phyloP scores from a whole-genome alignment of 2,329 filamentous ascomycete species.

The Trichophyton verrucosum region DNA sequence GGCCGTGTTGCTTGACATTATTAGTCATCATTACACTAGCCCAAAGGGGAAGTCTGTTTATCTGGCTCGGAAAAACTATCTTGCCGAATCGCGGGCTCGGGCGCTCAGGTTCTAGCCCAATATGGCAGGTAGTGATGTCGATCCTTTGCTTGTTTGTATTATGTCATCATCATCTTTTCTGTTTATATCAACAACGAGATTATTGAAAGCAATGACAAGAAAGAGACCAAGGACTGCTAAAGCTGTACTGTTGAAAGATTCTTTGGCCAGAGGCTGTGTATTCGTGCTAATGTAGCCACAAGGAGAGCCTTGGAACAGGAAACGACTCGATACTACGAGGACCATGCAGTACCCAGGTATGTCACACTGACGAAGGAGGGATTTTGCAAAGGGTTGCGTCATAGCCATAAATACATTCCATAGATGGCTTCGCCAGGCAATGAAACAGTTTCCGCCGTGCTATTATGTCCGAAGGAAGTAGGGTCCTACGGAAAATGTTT shows the following conservation, averaged over 20 bases:
- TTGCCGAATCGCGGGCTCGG: background rate
- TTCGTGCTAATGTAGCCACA: no score
- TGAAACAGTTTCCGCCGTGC: background rate
- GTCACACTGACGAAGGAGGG: background rate
- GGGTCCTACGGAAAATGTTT: background rate
- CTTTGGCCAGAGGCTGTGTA: no score
- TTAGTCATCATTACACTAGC: background rate
- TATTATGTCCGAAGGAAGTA: background rate
- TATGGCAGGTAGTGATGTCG: background rate
- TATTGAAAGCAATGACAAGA: background rate
- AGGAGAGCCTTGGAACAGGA: no score
- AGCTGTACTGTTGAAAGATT: no score
- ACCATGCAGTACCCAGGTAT: background rate
- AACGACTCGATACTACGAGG: background rate
- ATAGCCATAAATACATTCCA: background rate
- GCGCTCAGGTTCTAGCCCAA: background rate
- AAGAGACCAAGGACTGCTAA: no score
- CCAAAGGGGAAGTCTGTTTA: slow-evolving; percentile 3
- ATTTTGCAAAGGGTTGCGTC: background rate
- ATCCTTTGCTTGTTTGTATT: background rate
- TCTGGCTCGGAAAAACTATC: background rate
- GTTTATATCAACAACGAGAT: background rate
- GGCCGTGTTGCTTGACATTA: background rate
- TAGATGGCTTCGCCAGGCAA: background rate
- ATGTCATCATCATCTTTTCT: background rate